Base-by-base conservation (phyloP, 495 filamentous ascomycete genomes). In the Cercophora sp. region DNA sequence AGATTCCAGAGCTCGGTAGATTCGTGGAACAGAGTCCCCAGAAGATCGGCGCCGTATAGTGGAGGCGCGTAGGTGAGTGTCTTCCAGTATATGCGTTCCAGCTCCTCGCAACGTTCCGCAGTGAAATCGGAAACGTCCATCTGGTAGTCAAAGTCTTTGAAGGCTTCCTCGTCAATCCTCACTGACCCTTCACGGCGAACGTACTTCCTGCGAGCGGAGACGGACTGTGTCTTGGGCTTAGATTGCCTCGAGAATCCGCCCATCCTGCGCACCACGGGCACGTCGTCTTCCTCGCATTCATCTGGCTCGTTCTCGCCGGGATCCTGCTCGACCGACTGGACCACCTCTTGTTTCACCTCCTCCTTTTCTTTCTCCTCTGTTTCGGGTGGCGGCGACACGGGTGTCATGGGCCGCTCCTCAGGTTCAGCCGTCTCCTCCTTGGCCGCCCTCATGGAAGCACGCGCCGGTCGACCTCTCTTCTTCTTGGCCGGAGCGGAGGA, bases 31-130 rank as follows among this genome's bases (percentile, higher is more conserved):
- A 98, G 78, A 3, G 90, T 94, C 20, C 93, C 93, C 31, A 88
- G 87, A 79, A 98, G 92, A 72, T 98, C 93, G 8, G 94, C 93
- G 26, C 94, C 93, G 59, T 98, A 98, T 70, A 98, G 79, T 0
- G 93, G 93, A 41, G 87, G 87, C 54, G 89, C 94, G 70, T 89
- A 97, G 43, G 90, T 96, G 48, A 98, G 76, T 2, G 87, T 92
- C 71, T 90, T 95, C 93, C 93, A 98, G 66, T 98, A 98, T 46
- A 83, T 83, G 22, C 86, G 83, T 70, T 98, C 93, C 3, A 98
- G 76, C 69, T 98, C 94, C 41, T 92, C 87, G 63, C 93, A 96
- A 54, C 93, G 78, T 64, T 97, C 92, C 0, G 83, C 76, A 0
- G 92, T 95, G 64, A 85, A 98, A 25, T 96, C 89, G 31, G 89